Evolutionary conservation across 139 green algal genomes (phyloP).

Genomic region (Bryopsis sp.): DNA sequence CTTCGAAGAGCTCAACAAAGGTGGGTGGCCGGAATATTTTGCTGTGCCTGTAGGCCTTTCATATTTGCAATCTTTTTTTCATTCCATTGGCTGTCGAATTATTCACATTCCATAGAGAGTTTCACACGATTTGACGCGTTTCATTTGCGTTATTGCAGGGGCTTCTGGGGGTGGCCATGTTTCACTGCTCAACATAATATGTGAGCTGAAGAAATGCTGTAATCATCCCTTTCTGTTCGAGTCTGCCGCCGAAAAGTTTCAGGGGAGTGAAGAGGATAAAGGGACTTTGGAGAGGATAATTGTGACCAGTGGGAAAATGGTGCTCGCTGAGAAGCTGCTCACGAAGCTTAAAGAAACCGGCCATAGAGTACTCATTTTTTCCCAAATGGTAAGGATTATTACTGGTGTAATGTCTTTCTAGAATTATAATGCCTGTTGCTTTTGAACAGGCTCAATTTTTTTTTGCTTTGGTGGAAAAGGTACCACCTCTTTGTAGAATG

Average conservation of each 20-base stretch:
- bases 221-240: constrained; percentile 83
- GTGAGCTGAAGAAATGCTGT: constrained; percentile 91
- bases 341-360: constrained; percentile 65
- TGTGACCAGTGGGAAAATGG: constrained; percentile 71
- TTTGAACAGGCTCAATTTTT: too few species aligned
- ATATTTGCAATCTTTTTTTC: too few species aligned
- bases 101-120: not conserved
- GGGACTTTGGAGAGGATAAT: constrained; percentile 55
- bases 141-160: constrained; percentile 11
- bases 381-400: constrained; percentile 61
- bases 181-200: constrained; percentile 82
- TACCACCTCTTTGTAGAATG: too few species aligned
- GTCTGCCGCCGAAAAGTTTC: constrained; percentile 29
- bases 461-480: too few species aligned
- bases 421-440: too few species aligned
- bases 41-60: too few species aligned
- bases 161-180: constrained; percentile 35
- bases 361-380: constrained; percentile 88
- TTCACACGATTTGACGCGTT: not conserved
- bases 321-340: constrained; percentile 93
- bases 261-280: constrained; percentile 12
- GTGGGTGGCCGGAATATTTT: too few species aligned
- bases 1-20: constrained; percentile 90
- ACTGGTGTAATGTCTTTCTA: too few species aligned
- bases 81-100: too few species aligned